A percentile compares a stretch with the other conserved stretches of the same genome.
phyloP scores from a whole-genome alignment of 78 protist species.

The Protostelium mycophagum region DNA sequence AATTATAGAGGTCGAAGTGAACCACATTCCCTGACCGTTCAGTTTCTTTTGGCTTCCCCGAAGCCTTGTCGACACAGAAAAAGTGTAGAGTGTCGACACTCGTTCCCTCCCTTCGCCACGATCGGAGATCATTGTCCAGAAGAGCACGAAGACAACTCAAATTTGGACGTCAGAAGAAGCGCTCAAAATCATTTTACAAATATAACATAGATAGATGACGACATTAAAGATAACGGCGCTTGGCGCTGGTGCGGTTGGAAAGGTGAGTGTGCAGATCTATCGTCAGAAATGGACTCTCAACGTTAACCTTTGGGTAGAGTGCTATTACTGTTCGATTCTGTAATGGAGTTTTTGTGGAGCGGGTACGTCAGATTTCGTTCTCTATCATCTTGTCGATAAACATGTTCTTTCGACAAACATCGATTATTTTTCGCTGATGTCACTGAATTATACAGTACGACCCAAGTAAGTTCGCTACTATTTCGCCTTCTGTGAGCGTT shows the following conservation, averaged over 20 bases:
- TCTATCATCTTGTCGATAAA: not conserved
- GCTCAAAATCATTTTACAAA: too few species aligned
- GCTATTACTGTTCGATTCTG: not conserved
- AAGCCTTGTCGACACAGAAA: too few species aligned
- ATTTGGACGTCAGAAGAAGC: too few species aligned
- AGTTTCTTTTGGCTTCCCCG: too few species aligned
- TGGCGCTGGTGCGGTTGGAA: not conserved
- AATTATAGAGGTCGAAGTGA: too few species aligned
- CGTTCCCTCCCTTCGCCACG: too few species aligned
- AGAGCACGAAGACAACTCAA: too few species aligned
- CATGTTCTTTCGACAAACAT: not conserved
- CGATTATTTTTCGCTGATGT: not conserved
- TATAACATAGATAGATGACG: not conserved
- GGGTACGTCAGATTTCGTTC: not conserved
- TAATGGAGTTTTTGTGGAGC: not conserved
- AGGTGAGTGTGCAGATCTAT: not conserved
- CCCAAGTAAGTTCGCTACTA: not conserved
- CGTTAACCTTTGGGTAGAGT: not conserved
- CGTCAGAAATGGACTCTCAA: not conserved
- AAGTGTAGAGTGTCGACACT: too few species aligned
- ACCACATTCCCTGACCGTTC: too few species aligned
- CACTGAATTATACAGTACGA: not conserved
- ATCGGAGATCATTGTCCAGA: too few species aligned
- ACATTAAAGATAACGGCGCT: not conserved
- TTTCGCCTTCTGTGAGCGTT: not conserved